phyloP scores from a whole-genome alignment of 805 yeast species.

The Pichia sporocuriosa region DNA sequence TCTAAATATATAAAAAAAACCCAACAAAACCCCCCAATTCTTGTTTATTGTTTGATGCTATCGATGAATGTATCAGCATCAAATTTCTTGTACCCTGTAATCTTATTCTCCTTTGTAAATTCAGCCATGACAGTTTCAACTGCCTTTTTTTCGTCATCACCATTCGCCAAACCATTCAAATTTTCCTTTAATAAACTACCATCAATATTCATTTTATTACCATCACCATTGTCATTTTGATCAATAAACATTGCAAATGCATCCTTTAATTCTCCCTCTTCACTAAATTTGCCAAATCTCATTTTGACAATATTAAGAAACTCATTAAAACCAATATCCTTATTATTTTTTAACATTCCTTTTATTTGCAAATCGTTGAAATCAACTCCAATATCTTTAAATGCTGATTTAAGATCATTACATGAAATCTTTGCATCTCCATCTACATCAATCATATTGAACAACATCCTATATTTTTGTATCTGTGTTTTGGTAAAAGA shows the following conservation, averaged over 20 bases:
- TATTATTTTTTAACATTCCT: constrained; percentile 47
- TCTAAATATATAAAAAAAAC: too few relatives aligned
- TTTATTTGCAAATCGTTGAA: constrained; percentile 41
- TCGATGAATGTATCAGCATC: constrained; percentile 58
- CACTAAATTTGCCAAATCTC: constrained; percentile 43
- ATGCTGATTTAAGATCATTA: constrained; percentile 47
- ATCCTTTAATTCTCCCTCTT: constrained; percentile 44
- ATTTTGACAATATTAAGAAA: constrained; percentile 58
- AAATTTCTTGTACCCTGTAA: constrained; percentile 54
- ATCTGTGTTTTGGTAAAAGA: constrained; percentile 58
- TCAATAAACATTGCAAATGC: constrained; percentile 50
- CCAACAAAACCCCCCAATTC: too few relatives aligned
- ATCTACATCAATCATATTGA: constrained; percentile 75
- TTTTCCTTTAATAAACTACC: background rate
- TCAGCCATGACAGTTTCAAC: constrained; percentile 35
- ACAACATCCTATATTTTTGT: constrained; percentile 62
- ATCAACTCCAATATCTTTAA: constrained; percentile 31
- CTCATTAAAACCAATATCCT: constrained; percentile 49
- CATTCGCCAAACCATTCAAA: background rate
- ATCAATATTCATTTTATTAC: too few relatives aligned
- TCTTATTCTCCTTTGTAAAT: constrained; percentile 46
- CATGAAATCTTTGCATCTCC: constrained; percentile 59
- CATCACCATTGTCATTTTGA: too few relatives aligned
- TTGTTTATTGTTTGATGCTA: constrained; percentile 19
- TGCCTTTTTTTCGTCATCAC: background rate